Conservation (phyloP, 2,329 filamentous ascomycete species). For the Botrytis pseudocinerea region DNA sequence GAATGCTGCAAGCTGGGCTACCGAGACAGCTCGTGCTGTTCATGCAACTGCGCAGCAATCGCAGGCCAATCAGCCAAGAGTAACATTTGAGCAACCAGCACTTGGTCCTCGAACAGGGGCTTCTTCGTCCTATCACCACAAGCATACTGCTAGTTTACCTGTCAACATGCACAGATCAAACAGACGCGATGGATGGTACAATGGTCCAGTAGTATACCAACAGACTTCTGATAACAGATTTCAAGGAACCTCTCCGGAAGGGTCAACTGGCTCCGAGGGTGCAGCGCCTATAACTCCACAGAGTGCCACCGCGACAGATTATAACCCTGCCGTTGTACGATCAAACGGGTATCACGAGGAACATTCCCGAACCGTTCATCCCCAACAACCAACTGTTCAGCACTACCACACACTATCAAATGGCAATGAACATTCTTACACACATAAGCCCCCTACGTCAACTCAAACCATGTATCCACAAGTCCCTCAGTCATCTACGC, state of each 20-base stretch:
- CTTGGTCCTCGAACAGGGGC: constrained; percentile 41
- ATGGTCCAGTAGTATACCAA: constrained; percentile 49
- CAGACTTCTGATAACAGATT: constrained; percentile 29
- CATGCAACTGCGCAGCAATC: constrained; percentile 55
- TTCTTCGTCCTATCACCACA: constrained; percentile 42
- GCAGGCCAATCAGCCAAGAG: constrained; percentile 47
- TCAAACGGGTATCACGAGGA: constrained; percentile 50
- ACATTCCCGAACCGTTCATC: constrained; percentile 23
- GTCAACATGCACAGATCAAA: constrained; percentile 57
- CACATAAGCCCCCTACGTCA: constrained; percentile 36
- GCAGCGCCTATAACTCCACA: constrained; percentile 52
- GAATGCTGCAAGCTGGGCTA: constrained; percentile 59
- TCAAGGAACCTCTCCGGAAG: constrained; percentile 55
- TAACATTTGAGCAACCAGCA: constrained; percentile 56
- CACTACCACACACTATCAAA: constrained; percentile 30
- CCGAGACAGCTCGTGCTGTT: constrained; percentile 56
- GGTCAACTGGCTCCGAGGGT: constrained; percentile 56
- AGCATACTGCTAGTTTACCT: constrained; percentile 62
- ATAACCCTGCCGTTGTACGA: constrained; percentile 53
- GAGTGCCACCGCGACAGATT: constrained; percentile 48
- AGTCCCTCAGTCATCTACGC: constrained; percentile 39
- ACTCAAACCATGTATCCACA: constrained; percentile 40
- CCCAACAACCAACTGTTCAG: constrained; percentile 30
- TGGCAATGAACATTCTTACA: constrained; percentile 30
- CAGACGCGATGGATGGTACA: constrained; percentile 74